Percentiles rank a stretch among this genome's conserved stretches.
phyloP scores from a whole-genome alignment of 345 rosid species.

The Citrus trifoliata region DNA sequence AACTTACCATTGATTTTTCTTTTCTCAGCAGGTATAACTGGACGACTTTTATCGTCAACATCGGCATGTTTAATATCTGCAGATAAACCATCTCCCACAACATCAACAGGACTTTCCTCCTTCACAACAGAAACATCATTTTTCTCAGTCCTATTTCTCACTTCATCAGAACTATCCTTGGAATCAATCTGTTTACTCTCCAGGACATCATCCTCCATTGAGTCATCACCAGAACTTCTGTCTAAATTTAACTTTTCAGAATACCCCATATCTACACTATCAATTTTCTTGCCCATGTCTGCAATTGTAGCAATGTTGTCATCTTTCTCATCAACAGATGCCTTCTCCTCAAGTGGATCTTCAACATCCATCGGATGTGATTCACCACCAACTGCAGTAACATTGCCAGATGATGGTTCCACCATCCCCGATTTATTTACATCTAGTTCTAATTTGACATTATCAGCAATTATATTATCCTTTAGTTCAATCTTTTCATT shows the following conservation, averaged over 20 bases:
- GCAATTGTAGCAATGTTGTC: conserved; percentile 58
- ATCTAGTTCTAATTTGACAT: conserved; percentile 96
- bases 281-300: conserved; percentile 65
- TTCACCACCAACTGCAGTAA: conserved; percentile 60
- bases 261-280: conserved; percentile 61
- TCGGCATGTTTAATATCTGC: conserved; percentile 31
- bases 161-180: conserved; percentile 49
- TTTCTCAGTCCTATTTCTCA: conserved; percentile 48
- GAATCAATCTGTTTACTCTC: conserved; percentile 78
- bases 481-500: conserved; percentile 91
- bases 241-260: conserved; percentile 92
- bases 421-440: conserved; percentile 77
- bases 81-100: conserved; percentile 42
- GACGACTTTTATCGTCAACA: conserved; percentile 36
- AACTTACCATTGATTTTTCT: conserved; percentile 74
- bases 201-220: conserved; percentile 86
- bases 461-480: conserved; percentile 94
- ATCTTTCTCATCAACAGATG: conserved; percentile 63
- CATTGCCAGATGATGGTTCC: conserved; percentile 68
- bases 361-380: conserved; percentile 92
- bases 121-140: conserved; percentile 34
- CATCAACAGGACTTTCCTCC: conserved; percentile 44
- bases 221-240: conserved; percentile 96
- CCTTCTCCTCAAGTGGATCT: conserved; percentile 65
- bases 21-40: conserved; percentile 56